Evolutionary conservation across 208 protist species (phyloP).

Genomic region (Crithidia fasciculata): DNA sequence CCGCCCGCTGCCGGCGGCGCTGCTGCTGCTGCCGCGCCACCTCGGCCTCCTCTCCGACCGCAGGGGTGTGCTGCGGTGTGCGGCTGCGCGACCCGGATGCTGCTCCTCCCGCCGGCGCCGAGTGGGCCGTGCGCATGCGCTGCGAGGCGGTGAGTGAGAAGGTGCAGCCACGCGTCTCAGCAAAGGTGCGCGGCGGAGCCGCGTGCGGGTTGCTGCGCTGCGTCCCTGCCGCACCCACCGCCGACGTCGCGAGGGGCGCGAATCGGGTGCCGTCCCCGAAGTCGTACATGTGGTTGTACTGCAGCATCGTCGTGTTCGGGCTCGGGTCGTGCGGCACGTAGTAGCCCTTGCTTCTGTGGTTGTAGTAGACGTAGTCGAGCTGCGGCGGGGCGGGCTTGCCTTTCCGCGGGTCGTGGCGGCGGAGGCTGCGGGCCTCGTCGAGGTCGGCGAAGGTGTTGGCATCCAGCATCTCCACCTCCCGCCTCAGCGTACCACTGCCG

Average conservation of each 20-base stretch:
- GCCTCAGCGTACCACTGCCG: constrained; percentile 34
- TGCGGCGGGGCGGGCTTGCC: constrained; percentile 37
- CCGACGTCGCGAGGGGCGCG: constrained; percentile 13
- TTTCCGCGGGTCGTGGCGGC: constrained; percentile 55
- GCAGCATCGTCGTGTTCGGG: constrained; percentile 53
- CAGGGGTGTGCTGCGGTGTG: neutral
- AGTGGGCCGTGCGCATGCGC: constrained; percentile 2
- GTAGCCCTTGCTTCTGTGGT: constrained; percentile 86
- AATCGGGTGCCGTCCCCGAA: constrained; percentile 85
- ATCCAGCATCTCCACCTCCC: constrained; percentile 69
- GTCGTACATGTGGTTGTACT: constrained; percentile 88
- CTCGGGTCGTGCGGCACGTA: constrained; percentile 73
- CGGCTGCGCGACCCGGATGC: neutral
- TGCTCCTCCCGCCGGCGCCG: neutral
- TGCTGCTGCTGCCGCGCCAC: constrained; percentile 8
- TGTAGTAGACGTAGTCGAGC: constrained; percentile 81
- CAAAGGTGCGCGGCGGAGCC: constrained; percentile 27
- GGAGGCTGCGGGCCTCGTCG: constrained; percentile 36
- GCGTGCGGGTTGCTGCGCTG: constrained; percentile 21
- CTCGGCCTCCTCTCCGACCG: neutral
- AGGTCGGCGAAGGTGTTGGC: constrained; percentile 50
- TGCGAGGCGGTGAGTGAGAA: constrained; percentile 37
- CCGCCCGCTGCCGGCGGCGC: constrained; percentile 29
- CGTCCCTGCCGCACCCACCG: neutral
- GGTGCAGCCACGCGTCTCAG: constrained; percentile 21